Evolutionary conservation across 345 rosid genomes (phyloP).

Genomic region (Noccaea bulbosa): DNA sequence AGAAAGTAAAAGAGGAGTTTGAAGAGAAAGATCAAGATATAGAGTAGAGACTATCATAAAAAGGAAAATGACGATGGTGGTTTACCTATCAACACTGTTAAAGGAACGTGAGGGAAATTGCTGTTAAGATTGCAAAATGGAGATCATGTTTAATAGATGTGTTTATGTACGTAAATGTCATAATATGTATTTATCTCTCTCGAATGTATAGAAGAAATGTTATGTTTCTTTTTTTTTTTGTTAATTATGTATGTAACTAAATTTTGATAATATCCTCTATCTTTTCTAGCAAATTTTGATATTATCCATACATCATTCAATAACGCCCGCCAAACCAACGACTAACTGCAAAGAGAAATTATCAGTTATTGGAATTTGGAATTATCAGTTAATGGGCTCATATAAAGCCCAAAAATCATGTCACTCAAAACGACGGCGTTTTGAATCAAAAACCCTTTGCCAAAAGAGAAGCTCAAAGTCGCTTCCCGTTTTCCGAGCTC

Average conservation of each 20-base stretch:
- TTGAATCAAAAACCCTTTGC: slow-evolving; percentile 18
- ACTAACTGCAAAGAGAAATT: no score
- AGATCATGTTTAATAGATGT: background rate
- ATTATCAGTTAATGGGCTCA: slow-evolving; percentile 5
- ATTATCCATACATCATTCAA: no score
- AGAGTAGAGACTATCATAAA: slow-evolving; percentile 28
- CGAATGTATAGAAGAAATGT: background rate
- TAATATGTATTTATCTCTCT: background rate
- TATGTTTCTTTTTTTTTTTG: background rate
- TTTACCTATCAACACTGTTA: slow-evolving; percentile 40
- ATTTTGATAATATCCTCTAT: no score
- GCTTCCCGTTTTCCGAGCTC: slow-evolving; percentile 25
- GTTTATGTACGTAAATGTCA: background rate
- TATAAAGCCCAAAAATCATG: background rate
- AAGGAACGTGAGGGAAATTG: slow-evolving; percentile 29
- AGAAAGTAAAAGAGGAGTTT: slow-evolving; percentile 38
- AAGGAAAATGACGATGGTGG: slow-evolving; percentile 30
- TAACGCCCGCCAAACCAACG: no score
- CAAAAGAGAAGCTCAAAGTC: background rate
- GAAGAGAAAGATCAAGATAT: slow-evolving; percentile 34
- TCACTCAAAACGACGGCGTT: background rate
- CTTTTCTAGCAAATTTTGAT: no score
- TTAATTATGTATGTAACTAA: background rate
- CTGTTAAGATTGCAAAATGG: background rate
- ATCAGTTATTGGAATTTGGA: background rate